Percentiles rank a stretch among this genome's conserved stretches.
phyloP scores from a whole-genome alignment of 805 yeast species.

The Candida xyloterini region DNA sequence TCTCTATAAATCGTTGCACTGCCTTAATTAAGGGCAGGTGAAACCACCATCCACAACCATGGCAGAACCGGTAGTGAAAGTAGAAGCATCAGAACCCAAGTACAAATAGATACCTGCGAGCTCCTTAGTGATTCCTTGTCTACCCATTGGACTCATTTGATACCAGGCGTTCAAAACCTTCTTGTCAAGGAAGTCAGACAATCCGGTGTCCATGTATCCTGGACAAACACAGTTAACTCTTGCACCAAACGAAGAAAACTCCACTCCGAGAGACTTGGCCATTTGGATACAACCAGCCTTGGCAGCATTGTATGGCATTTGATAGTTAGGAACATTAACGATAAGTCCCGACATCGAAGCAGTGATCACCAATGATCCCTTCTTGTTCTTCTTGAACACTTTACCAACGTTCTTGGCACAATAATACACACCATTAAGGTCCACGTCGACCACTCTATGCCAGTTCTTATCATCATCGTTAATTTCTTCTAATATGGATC shows the following conservation, averaged over 20 bases:
- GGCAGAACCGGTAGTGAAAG: conserved; percentile 50
- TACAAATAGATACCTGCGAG: conserved; percentile 52
- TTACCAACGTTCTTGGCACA: conserved; percentile 46
- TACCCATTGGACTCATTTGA: conserved; percentile 42
- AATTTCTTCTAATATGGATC: conserved; percentile 22
- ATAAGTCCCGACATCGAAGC: conserved; percentile 51
- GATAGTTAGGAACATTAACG: conserved; percentile 50
- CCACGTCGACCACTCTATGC: conserved; percentile 37
- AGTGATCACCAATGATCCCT: conserved; percentile 46
- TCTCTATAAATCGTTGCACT: conserved; percentile 2
- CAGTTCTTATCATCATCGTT: conserved; percentile 35
- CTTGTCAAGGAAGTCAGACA: conserved; percentile 32
- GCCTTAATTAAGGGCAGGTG: conserved; percentile 19
- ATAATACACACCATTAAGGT: conserved; percentile 44
- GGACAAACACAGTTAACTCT: conserved; percentile 52
- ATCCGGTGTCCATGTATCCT: conserved; percentile 50
- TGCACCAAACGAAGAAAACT: conserved; percentile 45
- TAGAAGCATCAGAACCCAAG: conserved; percentile 51
- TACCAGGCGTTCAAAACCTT: conserved; percentile 31
- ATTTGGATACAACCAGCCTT: conserved; percentile 50
- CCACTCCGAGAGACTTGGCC: conserved; percentile 46
- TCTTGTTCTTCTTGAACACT: conserved; percentile 41
- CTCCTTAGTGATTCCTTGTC: conserved; percentile 51
- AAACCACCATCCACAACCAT: conserved; percentile 54
- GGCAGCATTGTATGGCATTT: conserved; percentile 49